Conservation (phyloP, 169 alveolate genomes). For the Cryptosporidium viatorum region DNA sequence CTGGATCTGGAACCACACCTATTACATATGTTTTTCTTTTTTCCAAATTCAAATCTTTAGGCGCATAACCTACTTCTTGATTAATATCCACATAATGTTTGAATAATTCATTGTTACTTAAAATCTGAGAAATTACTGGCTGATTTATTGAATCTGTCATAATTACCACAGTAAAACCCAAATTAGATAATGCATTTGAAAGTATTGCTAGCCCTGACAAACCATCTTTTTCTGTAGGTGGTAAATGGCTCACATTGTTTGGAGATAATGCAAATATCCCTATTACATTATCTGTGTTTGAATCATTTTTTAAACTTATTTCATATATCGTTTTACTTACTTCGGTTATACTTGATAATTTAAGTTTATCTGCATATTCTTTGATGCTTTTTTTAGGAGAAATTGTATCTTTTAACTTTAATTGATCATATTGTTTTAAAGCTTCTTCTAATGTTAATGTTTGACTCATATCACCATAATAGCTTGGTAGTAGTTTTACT, state of each 20-base stretch:
- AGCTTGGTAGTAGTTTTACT: conserved; percentile 3
- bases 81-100: conserved; percentile 47
- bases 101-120: conserved; percentile 13
- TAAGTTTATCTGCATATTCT: conserved; percentile 14
- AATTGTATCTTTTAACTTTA: conserved; percentile 49
- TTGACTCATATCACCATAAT: conserved; percentile 50
- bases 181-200: conserved; percentile 62
- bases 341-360: conserved; percentile 9
- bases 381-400: conserved; percentile 56
- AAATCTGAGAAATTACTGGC: conserved; percentile 28
- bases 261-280: conserved; percentile 71
- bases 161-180: conserved; percentile 60
- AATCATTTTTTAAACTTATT: background rate
- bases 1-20: conserved; percentile 74
- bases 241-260: conserved; percentile 57
- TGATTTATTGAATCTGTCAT: conserved; percentile 71
- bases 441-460: conserved; percentile 49
- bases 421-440: conserved; percentile 30
- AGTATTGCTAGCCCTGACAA: conserved; percentile 29
- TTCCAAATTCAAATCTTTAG: conserved; percentile 32
- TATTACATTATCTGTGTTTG: conserved; percentile 9
- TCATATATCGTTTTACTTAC: conserved; percentile 16
- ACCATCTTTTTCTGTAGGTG: conserved; percentile 74
- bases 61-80: conserved; percentile 70
- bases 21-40: conserved; percentile 40